Percentiles rank a stretch among this genome's conserved stretches.
Conservation (phyloP, 257 asterid species). For the Solanum rostratum region DNA sequence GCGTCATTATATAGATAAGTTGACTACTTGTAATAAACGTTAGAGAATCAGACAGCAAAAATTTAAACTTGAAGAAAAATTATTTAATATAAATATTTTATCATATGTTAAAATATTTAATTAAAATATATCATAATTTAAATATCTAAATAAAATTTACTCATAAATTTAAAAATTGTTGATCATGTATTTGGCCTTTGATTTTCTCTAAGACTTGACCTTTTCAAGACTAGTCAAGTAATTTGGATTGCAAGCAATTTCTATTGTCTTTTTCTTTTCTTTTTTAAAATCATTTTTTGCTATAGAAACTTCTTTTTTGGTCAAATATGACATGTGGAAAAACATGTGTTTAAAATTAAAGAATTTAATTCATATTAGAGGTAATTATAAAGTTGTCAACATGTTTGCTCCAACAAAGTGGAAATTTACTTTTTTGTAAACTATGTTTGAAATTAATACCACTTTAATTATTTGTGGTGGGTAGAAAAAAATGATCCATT, state of each 20-base stretch:
- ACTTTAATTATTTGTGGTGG: neutral
- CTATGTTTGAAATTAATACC: neutral
- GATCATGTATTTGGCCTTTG: too few relatives aligned
- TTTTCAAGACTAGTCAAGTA: neutral
- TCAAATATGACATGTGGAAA: neutral
- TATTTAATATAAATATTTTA: too few relatives aligned
- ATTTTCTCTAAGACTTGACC: neutral
- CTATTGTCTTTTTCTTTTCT: too few relatives aligned
- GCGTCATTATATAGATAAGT: too few relatives aligned
- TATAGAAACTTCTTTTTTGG: neutral
- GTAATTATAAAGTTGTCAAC: neutral
- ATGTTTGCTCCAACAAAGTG: neutral
- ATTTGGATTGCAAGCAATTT: neutral
- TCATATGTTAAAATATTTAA: too few relatives aligned
- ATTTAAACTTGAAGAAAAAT: neutral
- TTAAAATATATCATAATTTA: too few relatives aligned
- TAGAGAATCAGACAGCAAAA: too few relatives aligned
- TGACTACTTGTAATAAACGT: too few relatives aligned
- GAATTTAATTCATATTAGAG: neutral
- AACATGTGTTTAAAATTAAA: neutral
- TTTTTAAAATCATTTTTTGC: too few relatives aligned
- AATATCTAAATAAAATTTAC: too few relatives aligned
- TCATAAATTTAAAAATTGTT: too few relatives aligned
- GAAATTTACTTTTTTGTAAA: neutral
- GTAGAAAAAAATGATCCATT: neutral